A percentile compares a stretch with the other conserved stretches of the same genome.
Evolutionary conservation across 805 yeast genomes (phyloP).

Genomic region (Starmera pachycereana): DNA sequence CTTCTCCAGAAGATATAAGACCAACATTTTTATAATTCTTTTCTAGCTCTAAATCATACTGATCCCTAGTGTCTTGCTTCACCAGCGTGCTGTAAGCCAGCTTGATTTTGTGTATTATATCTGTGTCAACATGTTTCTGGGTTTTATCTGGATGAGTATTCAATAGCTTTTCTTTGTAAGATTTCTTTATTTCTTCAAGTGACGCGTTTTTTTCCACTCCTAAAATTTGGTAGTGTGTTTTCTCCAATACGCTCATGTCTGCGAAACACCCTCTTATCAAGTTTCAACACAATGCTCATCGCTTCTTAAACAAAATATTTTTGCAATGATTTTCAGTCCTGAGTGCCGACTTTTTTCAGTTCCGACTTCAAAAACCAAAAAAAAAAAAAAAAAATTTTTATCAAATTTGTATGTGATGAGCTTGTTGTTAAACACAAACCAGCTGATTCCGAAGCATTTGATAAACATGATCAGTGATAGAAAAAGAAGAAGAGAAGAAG

Average conservation of each 20-base stretch:
- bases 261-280: no score
- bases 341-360: constrained; percentile 1
- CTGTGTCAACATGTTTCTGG: constrained; percentile 5
- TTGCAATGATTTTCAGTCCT: not conserved
- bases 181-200: constrained; percentile 37
- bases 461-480: constrained; percentile 11
- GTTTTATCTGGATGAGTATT: constrained; percentile 74
- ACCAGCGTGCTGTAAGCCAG: constrained; percentile 53
- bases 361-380: not conserved
- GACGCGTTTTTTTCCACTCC: constrained; percentile 33
- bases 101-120: constrained; percentile 37
- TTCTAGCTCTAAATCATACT: constrained; percentile 43
- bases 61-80: constrained; percentile 26
- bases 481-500: constrained; percentile 27
- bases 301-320: no score
- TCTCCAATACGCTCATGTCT: not conserved
- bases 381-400: not conserved
- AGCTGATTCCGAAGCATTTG: not conserved
- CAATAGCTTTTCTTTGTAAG: constrained; percentile 55
- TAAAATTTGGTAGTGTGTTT: constrained; percentile 46
- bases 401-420: constrained; percentile 1
- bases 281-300: no score
- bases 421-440: not conserved
- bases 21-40: constrained; percentile 23
- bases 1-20: constrained; percentile 41